phyloP scores from a whole-genome alignment of 1,284 basidiomycete species.

The Ustilago lituana region DNA sequence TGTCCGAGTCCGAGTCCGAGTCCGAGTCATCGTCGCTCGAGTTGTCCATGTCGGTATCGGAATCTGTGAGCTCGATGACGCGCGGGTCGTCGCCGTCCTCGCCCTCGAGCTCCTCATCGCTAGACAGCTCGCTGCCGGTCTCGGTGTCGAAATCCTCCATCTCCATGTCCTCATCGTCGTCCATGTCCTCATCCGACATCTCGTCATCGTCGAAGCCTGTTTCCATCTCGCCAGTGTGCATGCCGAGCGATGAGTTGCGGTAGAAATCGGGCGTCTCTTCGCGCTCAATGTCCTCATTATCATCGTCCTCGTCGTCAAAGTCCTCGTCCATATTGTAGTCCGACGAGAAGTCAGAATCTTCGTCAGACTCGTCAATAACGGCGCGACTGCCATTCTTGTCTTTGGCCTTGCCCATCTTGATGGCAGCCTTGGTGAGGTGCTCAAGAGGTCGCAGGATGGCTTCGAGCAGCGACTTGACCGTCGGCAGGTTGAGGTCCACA shows the following conservation, averaged over 20 bases:
- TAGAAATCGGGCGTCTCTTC: conserved; percentile 93
- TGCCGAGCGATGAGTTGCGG: conserved; percentile 93
- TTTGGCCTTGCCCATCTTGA: conserved; percentile 87
- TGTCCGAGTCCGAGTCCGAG: conserved; percentile 48
- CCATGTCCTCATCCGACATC: conserved; percentile 85
- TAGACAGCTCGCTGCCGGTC: conserved; percentile 52
- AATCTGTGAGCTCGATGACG: conserved; percentile 68
- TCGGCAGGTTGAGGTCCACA: conserved; percentile 93
- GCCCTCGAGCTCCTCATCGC: conserved; percentile 69
- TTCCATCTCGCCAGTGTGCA: conserved; percentile 74
- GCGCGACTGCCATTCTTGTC: conserved; percentile 33
- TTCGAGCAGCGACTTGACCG: conserved; percentile 84
- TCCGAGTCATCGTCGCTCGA: conserved; percentile 38
- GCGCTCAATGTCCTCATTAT: conserved; percentile 72
- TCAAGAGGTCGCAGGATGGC: conserved; percentile 89
- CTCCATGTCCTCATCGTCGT: conserved; percentile 90
- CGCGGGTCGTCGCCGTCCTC: conserved; percentile 62
- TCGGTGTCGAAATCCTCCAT: conserved; percentile 75
- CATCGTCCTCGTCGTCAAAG: conserved; percentile 70
- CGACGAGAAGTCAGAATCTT: conserved; percentile 36
- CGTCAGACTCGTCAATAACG: conserved; percentile 39
- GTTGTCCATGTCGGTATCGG: conserved; percentile 47
- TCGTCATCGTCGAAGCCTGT: conserved; percentile 74
- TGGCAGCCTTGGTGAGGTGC: conserved; percentile 91
- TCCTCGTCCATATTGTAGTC: conserved; percentile 54